phyloP scores from a whole-genome alignment of 306 rosid genomes.

The Lathyrus tuberosus region DNA sequence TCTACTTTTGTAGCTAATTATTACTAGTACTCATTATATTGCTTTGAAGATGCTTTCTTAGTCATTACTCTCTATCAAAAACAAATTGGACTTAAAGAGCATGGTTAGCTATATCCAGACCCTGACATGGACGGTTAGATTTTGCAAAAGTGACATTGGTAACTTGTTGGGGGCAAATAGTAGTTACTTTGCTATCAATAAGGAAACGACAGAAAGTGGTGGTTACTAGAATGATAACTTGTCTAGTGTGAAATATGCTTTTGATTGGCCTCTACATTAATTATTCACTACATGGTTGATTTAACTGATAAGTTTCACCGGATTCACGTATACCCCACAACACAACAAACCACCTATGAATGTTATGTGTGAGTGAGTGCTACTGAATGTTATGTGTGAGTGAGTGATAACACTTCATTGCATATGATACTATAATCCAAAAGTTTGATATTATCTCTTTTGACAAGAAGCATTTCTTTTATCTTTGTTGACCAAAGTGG shows the following conservation, averaged over 20 bases:
- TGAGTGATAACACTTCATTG: slow-evolving; percentile 2
- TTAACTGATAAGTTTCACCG: slow-evolving; percentile 12
- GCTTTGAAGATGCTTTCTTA: slow-evolving; percentile 32
- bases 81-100: not conserved
- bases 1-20: slow-evolving; percentile 28
- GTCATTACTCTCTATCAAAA: not conserved
- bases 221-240: slow-evolving; percentile 18
- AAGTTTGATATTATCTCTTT: slow-evolving; percentile 5
- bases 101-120: slow-evolving; percentile 9
- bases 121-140: not conserved
- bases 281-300: not conserved
- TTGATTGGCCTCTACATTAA: slow-evolving; percentile 19
- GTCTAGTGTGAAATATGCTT: not conserved
- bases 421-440: not conserved
- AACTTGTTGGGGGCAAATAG: not conserved
- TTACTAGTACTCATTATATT: not conserved
- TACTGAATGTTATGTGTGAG: not conserved
- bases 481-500: not conserved
- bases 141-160: slow-evolving; percentile 3
- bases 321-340: not conserved
- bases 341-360: not conserved
- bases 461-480: not conserved
- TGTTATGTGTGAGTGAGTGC: slow-evolving; percentile 7
- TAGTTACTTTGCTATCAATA: slow-evolving; percentile 20
- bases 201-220: slow-evolving; percentile 33